Evolutionary conservation across 345 rosid species (phyloP).

Genomic region (Bretschneidera sinensis): DNA sequence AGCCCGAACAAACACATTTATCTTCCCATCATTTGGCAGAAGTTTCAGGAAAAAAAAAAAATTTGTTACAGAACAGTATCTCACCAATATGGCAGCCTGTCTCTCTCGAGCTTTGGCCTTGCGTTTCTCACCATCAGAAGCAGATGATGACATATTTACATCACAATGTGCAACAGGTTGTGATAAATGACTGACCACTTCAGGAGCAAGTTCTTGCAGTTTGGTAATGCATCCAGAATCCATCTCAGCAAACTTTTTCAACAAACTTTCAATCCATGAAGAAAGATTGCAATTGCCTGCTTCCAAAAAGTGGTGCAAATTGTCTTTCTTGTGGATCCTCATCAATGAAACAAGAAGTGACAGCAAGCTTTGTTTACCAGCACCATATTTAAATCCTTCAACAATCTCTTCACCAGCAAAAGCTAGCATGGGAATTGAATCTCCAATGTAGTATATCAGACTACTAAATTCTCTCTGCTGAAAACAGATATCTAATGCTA

Average conservation of each 20-base stretch:
- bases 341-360: slow-evolving; percentile 84
- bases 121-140: slow-evolving; percentile 62
- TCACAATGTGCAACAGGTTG: slow-evolving; percentile 25
- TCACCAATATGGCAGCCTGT: slow-evolving; percentile 84
- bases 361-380: slow-evolving; percentile 62
- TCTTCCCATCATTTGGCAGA: too few relatives aligned
- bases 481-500: slow-evolving; percentile 64
- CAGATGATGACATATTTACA: slow-evolving; percentile 24
- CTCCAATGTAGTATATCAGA: slow-evolving; percentile 27
- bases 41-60: not conserved
- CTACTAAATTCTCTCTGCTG: slow-evolving; percentile 44
- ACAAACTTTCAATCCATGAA: slow-evolving; percentile 64
- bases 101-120: slow-evolving; percentile 86
- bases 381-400: slow-evolving; percentile 41
- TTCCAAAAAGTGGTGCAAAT: slow-evolving; percentile 40
- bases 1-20: too few relatives aligned
- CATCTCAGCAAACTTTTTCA: slow-evolving; percentile 72
- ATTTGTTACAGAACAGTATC: slow-evolving; percentile 20
- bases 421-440: slow-evolving; percentile 40
- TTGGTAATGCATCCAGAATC: slow-evolving; percentile 58
- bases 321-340: slow-evolving; percentile 57
- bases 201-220: slow-evolving; percentile 78
- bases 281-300: slow-evolving; percentile 63
- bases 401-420: slow-evolving; percentile 61
- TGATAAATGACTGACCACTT: slow-evolving; percentile 47